phyloP scores from a whole-genome alignment of 1,284 basidiomycete species.

The Puccinia hordei region DNA sequence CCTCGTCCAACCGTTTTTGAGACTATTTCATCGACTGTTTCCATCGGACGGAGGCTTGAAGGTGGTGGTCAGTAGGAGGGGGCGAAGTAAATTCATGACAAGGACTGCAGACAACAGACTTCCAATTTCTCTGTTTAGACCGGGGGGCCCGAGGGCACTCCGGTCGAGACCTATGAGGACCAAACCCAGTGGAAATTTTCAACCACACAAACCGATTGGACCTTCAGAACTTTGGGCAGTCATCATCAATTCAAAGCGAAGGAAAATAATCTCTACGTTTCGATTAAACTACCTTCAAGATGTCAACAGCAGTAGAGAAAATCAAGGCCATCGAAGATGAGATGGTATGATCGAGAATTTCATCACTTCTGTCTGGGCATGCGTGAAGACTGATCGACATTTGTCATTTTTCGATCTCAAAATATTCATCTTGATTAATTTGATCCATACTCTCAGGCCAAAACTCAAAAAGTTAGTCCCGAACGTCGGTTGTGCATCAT shows the following conservation, averaged over 20 bases:
- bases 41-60: neutral
- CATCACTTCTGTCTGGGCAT: slow-evolving; percentile 55
- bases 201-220: neutral
- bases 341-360: slow-evolving; percentile 69
- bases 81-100: too few species aligned
- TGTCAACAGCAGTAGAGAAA: slow-evolving; percentile 76
- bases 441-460: slow-evolving; percentile 29
- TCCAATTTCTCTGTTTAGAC: too few species aligned
- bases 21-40: neutral
- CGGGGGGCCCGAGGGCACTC: too few species aligned
- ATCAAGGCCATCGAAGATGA: slow-evolving; percentile 98
- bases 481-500: neutral
- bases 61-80: neutral
- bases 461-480: slow-evolving; percentile 48
- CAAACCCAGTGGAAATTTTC: neutral
- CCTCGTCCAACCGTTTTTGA: neutral
- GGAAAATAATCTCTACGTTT: neutral
- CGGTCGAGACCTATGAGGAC: neutral
- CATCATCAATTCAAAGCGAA: slow-evolving; percentile 6
- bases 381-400: neutral
- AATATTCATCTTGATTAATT: slow-evolving; percentile 59
- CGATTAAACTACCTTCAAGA: neutral
- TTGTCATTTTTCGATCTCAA: neutral
- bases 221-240: neutral
- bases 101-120: too few species aligned